Percentiles rank a stretch among this genome's conserved stretches.
Evolutionary conservation across 108 stramenopile genomes (phyloP).

Genomic region (Parietichytrium sp.): DNA sequence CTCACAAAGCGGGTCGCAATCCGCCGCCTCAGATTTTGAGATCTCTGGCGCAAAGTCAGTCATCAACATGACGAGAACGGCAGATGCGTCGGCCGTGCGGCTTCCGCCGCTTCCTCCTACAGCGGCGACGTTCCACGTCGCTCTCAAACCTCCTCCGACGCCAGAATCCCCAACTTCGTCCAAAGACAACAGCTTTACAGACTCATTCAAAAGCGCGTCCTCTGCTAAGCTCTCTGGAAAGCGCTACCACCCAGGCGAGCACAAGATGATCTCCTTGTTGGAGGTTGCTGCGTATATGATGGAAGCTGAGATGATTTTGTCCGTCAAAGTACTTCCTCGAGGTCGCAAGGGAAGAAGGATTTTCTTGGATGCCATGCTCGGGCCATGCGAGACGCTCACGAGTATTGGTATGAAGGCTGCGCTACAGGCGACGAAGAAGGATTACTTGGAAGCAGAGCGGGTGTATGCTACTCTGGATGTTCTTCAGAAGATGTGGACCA

Average conservation of each 20-base stretch:
- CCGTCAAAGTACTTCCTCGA: not conserved
- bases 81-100: too few relatives aligned
- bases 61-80: too few relatives aligned
- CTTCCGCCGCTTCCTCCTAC: too few relatives aligned
- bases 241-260: not conserved
- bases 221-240: too few relatives aligned
- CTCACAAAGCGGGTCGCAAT: too few relatives aligned
- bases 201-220: too few relatives aligned
- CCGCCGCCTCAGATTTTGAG: too few relatives aligned
- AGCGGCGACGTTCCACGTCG: too few relatives aligned
- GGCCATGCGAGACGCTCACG: conserved; percentile 7
- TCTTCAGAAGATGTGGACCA: not conserved
- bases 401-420: not conserved
- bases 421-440: not conserved
- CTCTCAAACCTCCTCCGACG: too few relatives aligned
- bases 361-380: conserved; percentile 18
- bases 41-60: too few relatives aligned
- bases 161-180: too few relatives aligned
- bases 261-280: conserved; percentile 4
- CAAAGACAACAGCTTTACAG: too few relatives aligned
- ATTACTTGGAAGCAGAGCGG: not conserved
- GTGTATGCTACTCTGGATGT: not conserved
- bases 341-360: not conserved
- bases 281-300: not conserved
- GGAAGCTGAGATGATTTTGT: not conserved